These are phyloP conservation scores for Quambalaria eucalypti DNA, from an alignment of 1,284 basidiomycete genomes.

Conservation along the genomic window DNA sequence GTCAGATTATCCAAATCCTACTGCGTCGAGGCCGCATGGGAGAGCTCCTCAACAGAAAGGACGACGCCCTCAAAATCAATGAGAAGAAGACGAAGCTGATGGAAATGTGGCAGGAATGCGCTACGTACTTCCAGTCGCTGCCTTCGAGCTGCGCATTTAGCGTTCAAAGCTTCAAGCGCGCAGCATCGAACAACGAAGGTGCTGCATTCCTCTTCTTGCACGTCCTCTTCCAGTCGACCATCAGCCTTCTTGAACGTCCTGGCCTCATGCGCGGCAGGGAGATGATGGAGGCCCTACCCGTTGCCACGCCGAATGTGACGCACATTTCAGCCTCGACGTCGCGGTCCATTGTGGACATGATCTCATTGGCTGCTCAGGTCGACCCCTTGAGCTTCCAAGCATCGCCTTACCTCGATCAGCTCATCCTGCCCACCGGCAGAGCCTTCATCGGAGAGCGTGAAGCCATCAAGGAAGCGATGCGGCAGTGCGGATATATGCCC, in stretches of 20 bases:
- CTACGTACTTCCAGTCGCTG: conserved; percentile 25
- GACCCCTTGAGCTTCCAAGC: conserved; percentile 21
- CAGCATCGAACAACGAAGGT: conserved; percentile 24
- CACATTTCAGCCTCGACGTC: conserved; percentile 11
- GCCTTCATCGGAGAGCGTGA: conserved; percentile 29
- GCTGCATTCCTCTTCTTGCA: conserved; percentile 31
- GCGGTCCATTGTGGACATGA: conserved; percentile 30
- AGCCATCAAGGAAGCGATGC: conserved; percentile 19
- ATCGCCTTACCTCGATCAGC: conserved; percentile 30
- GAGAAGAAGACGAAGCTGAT: conserved; percentile 19
- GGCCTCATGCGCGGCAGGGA: conserved; percentile 13
- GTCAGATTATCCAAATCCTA: conserved; percentile 24
- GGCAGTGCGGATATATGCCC: conserved; percentile 14
- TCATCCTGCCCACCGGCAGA: conserved; percentile 27
- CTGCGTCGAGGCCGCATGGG: conserved; percentile 30
- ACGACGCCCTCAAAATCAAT: conserved; percentile 13
- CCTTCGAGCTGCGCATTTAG: conserved; percentile 22
- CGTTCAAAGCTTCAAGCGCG: conserved; percentile 30
- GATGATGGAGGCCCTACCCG: not conserved
- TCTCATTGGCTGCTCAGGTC: conserved; percentile 23
- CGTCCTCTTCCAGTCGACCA: conserved; percentile 34
- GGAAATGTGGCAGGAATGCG: conserved; percentile 30
- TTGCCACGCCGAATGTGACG: conserved; percentile 14
- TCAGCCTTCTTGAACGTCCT: conserved; percentile 29
- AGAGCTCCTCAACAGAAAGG: conserved; percentile 24